These are phyloP conservation scores for Tolypocladium pustulatum DNA, from an alignment of 2,329 filamentous ascomycete genomes.

Conservation along the genomic window DNA sequence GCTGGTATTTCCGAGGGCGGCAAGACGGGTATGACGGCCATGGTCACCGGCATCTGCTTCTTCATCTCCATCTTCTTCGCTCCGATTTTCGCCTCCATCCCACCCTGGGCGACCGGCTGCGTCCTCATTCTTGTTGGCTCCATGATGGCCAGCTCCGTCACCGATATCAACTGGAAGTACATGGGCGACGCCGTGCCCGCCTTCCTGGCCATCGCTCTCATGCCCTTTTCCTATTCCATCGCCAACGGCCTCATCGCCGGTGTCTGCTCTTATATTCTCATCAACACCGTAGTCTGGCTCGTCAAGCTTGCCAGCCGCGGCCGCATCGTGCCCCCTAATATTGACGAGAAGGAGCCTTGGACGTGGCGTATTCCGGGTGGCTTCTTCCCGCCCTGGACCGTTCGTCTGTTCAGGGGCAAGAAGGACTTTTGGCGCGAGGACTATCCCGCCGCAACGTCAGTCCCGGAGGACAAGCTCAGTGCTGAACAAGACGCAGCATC, in stretches of 20 bases:
- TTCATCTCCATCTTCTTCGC: conserved; percentile 84
- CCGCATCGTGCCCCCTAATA: conserved; percentile 63
- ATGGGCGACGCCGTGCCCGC: conserved; percentile 75
- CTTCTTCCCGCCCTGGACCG: conserved; percentile 63
- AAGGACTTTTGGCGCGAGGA: conserved; percentile 58
- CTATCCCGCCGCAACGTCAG: conserved; percentile 4
- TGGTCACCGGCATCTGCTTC: conserved; percentile 71
- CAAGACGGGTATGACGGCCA: conserved; percentile 73
- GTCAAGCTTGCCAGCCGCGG: conserved; percentile 57
- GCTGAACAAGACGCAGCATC: conserved; percentile 8
- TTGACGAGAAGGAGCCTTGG: conserved; percentile 70
- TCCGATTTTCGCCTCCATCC: conserved; percentile 81
- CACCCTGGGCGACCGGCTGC: conserved; percentile 80
- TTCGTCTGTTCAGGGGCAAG: conserved; percentile 53
- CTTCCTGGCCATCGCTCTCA: conserved; percentile 72
- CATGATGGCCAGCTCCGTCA: conserved; percentile 70
- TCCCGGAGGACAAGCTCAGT: conserved; percentile 7
- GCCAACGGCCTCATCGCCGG: conserved; percentile 78
- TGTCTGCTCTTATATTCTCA: conserved; percentile 63
- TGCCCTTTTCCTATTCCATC: conserved; percentile 87
- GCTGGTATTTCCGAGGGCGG: conserved; percentile 84
- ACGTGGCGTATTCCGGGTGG: conserved; percentile 68
- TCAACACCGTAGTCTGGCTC: conserved; percentile 63
- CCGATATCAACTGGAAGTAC: conserved; percentile 84
- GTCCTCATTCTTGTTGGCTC: conserved; percentile 82